Evolutionary conservation across 352 stramenopile genomes (phyloP), one percentile per base, ranked within the genome.

Genomic region (Hyaloperonospora arabidopsidis): DNA sequence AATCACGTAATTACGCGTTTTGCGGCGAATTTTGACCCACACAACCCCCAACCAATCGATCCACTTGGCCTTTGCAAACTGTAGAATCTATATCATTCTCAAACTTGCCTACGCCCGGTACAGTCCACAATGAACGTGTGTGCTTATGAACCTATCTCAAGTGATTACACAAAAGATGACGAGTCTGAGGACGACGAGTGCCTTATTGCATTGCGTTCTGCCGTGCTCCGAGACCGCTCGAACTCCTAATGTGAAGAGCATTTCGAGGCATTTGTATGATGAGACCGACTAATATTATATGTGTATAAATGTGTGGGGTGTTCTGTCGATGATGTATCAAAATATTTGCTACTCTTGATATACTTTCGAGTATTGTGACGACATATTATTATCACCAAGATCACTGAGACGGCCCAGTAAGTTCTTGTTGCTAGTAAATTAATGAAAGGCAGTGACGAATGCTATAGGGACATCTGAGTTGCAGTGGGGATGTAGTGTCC

Each of bases 311-410:
- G 36, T 29, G 22, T 54, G 8, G 36, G 41, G 22, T 32, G 44
- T 35, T 36, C 49, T 70, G 83, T 90, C 76, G 46, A 89, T 82
- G 82, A 93, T 89, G 79, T 54, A 57, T 67, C 53, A 67, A 65
- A 78, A 90, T 93, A 93, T 93, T 93, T 93, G 82, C 82, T 93
- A 93, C 82, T 93, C 82, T 93, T 74, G 82, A 93, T 70, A 72
- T 85, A 43, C 52, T 49, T 54, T 53, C 34, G 36, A 52, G 64
- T 52, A 73, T 70, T 70, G 79, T 93, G 83, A 93, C 77, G 83
- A 93, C 83, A 93, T 68, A 61, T 65, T 68, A 70, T 61, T 60
- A 89, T 90, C 82, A 93, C 82, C 82, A 93, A 93, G 82, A 93
- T 93, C 83, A 79, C 83, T 93, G 79, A 93, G 80, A 90, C 83